Conservation (phyloP, 1,284 basidiomycete genomes). For the Puccinia sorghi region DNA sequence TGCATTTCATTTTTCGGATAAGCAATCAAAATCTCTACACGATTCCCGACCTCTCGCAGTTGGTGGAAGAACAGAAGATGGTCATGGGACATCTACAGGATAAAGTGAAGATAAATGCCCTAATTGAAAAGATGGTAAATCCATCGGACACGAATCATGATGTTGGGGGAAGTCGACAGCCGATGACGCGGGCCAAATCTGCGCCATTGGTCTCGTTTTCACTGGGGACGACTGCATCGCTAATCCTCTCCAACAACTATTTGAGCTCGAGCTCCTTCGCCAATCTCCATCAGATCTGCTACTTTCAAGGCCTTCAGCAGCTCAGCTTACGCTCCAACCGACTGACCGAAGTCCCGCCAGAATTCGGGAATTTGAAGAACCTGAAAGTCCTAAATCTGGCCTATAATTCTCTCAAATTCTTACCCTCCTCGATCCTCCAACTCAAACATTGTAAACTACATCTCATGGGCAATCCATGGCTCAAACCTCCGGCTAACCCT, state of each 20-base stretch:
- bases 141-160: not conserved
- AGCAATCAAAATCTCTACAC: not conserved
- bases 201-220: constrained; percentile 18
- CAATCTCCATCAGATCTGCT: constrained; percentile 1
- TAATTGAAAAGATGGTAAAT: constrained; percentile 6
- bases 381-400: constrained; percentile 13
- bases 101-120: not conserved
- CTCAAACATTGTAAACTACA: constrained; percentile 2
- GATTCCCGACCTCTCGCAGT: not conserved
- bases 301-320: constrained; percentile 13
- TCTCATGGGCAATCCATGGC: constrained; percentile 24
- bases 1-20: not conserved
- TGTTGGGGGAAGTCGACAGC: not conserved
- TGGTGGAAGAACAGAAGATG: constrained; percentile 2
- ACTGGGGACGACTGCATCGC: not conserved
- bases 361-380: constrained; percentile 7
- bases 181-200: constrained; percentile 11
- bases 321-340: constrained; percentile 27
- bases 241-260: constrained; percentile 18
- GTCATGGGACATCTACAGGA: not conserved
- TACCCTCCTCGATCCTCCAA: constrained; percentile 20
- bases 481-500: not conserved
- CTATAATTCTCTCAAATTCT: constrained; percentile 4
- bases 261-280: constrained; percentile 4
- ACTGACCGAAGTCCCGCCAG: not conserved